These are phyloP conservation scores for Royoungia palumana DNA, from an alignment of 768 basidiomycete genomes.

Conservation along the genomic window DNA sequence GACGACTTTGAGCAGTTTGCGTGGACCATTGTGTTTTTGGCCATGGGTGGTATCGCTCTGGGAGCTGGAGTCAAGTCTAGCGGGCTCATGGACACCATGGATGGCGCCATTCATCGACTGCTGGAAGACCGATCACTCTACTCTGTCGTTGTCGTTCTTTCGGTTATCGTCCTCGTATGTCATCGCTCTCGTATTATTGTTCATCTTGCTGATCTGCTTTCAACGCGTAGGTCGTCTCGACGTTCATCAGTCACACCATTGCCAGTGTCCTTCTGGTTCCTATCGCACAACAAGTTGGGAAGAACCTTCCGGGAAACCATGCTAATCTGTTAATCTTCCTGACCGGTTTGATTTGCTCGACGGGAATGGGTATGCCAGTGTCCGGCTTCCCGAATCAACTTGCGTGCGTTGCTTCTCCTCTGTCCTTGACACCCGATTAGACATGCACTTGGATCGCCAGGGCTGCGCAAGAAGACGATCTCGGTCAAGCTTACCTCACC, in stretches of 20 bases:
- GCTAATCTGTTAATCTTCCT: constrained; percentile 87
- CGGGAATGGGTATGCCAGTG: constrained; percentile 98
- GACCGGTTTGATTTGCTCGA: constrained; percentile 87
- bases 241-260: constrained; percentile 96
- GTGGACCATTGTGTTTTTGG: constrained; percentile 93
- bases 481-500: constrained; percentile 83
- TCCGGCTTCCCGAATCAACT: constrained; percentile 99
- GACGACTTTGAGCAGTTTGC: constrained; percentile 94
- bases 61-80: constrained; percentile 91
- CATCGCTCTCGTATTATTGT: background rate
- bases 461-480: constrained; percentile 90
- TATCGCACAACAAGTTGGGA: constrained; percentile 87
- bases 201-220: background rate
- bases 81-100: constrained; percentile 80
- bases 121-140: constrained; percentile 65
- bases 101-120: constrained; percentile 52
- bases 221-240: constrained; percentile 68
- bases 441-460: constrained; percentile 34
- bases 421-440: background rate
- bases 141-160: constrained; percentile 67
- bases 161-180: constrained; percentile 64
- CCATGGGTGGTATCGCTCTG: constrained; percentile 97
- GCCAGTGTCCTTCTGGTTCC: constrained; percentile 96
- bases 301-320: constrained; percentile 65
- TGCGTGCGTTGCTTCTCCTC: constrained; percentile 53